Evolutionary conservation across 2,329 filamentous ascomycete genomes (phyloP), one percentile per base, ranked within the genome.

Genomic region (Epichloe coenophiala): DNA sequence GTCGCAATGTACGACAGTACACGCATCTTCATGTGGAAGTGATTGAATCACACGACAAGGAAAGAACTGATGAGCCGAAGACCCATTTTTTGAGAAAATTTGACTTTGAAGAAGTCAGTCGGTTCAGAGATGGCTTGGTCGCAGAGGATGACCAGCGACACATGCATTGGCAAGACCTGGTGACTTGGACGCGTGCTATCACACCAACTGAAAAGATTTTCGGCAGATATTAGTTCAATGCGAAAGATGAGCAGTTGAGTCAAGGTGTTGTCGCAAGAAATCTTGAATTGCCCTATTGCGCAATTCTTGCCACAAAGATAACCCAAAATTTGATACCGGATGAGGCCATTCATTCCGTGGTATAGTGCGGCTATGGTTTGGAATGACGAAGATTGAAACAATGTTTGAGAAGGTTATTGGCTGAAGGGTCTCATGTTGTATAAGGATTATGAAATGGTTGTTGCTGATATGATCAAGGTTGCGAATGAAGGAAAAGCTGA

Each of bases 1-100:
- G 53, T 1, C 55, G 58, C 19, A 71, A 69, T 50, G 13, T 51
- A 3, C 64, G 65, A 7, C 58, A 66, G 41, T 65, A 65, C 40
- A 56, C 63, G 1, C 58, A 58, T 3, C 36, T 69, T 1, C 63
- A 65, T 35, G 48, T 67, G 2, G 62, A 70, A 33, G 53, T 56
- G 0, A 51, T 63, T 11, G 56, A 59, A 8, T 17, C 50, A 2
- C 51, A 53, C 31, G 45, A 51, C 6, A 27, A 53, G 4, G 56
- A 57, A 5, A 31, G 50, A 1, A 46, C 51, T 4, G 35, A 55
- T 1, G 13, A 40, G 4, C 59, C 58, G 51, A 58, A 57, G 8
- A 44, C 48, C 3, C 51, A 47, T 0, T 49, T 68, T 46, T 47
- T 68, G 0, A 55, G 59, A 7, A 62, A 60, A 35, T 67, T 65